Base-by-base conservation (phyloP, 768 basidiomycete genomes). In the Phaffia australis region DNA sequence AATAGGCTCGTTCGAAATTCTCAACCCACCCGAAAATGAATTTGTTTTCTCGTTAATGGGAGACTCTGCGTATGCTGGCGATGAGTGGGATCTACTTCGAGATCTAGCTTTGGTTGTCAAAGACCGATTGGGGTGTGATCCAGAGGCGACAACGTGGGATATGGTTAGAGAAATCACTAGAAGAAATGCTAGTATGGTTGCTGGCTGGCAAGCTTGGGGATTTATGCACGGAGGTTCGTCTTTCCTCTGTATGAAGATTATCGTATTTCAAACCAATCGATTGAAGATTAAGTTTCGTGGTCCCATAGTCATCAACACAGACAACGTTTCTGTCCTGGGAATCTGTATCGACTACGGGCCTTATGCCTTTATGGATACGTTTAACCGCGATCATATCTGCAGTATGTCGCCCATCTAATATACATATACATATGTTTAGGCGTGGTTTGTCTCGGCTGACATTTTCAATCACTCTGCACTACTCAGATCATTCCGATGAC, bases 331-430 rank as follows among this genome's bases (percentile, higher is more conserved):
- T 21, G 74, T 81, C 52, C 71, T 78, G 30, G 81, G 81, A 2
- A 69, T 79, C 25, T 81, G 80, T 3, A 81, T 82, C 63, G 81
- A 82, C 70, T 81, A 79, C 69, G 89, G 79, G 57, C 92, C 92
- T 35, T 95, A 87, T 70, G 88, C 89, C 0, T 93, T 90, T 46
- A 95, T 94, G 92, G 93, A 97, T 73, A 83, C 91, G 3, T 97
- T 87, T 71, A 86, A 94, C 70, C 74, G 83, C 0, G 77, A 79
- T 60, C 93, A 95, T 71, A 86, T 97, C 63, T 97, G 93, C 79
- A 98, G 73, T 75, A 60, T 66, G 73, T 73, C n/a, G 16, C 11
- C 18, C 27, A n/a, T 29, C 14, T n/a, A 52, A 57, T 46, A 47
- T 25, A n/a, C 32, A 27, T 19, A 30, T 52, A 47, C 32, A 30